Evolutionary conservation across 2,329 filamentous ascomycete genomes (phyloP), one percentile per base, ranked within the genome.

Genomic region (Aurifilum marmelostoma): DNA sequence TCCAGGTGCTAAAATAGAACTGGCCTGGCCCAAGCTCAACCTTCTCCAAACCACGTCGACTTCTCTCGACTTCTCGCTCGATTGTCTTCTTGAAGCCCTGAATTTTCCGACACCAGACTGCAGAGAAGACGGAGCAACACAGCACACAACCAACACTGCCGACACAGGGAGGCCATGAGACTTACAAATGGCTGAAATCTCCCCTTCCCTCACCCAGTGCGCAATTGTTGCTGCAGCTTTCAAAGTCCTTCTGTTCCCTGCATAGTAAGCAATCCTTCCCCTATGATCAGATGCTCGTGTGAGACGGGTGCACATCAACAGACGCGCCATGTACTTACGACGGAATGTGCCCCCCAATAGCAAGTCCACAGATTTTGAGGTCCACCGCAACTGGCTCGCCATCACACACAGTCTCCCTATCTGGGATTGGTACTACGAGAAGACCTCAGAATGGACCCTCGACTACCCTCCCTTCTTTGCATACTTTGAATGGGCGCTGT

Each of bases 381-480:
- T 99, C 67, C 96, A 99, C 81, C 91, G 96, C 73, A 99, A 99
- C 83, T 99, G 96, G 96, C 89, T 99, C 54, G 96, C 96, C 72
- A 93, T 98, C 74, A 98, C 96, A 5, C 86, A 97, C 81, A 97
- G 92, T 71, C 86, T 98, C 27, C 92, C 95, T 3, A 81, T 94
- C 64, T 89, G 92, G 79, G 85, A 97, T 74, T 99, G 96, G 96
- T 99, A 99, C 81, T 94, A 91, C 77, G 96, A 99, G 85, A 91
- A 94, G 82, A 97, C 94, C 1, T 99, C 96, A 69, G 93, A 98
- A 93, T 99, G 96, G 96, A 99, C 96, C 0, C 90, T 99, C 76
- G 96, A 99, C 82, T 99, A 99, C 78, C 96, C 96, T 41, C 96
- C 96, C 9, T 97, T 98, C 82, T 99, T 99, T 77, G 96, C 96